A percentile compares a stretch with the other conserved stretches of the same genome.
These are phyloP conservation scores for Akanthomyces muscarius DNA, from an alignment of 2,329 filamentous ascomycete genomes.

Conservation along the genomic window DNA sequence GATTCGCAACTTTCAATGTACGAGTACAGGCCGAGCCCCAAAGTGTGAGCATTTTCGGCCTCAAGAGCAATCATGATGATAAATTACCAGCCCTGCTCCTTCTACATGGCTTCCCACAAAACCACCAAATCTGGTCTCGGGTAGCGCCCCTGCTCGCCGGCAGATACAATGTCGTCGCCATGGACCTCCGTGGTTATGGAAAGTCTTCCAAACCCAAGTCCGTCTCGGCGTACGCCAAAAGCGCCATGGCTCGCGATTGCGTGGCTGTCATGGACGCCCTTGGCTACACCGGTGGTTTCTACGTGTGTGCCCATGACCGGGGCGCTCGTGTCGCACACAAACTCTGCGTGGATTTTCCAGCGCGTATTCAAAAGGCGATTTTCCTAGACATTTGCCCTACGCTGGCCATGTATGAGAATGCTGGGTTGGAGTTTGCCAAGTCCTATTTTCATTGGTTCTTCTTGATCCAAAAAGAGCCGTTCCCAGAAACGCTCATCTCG, in stretches of 20 bases:
- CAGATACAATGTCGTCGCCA: constrained; percentile 40
- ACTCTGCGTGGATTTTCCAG: constrained; percentile 44
- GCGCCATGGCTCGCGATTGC: constrained; percentile 45
- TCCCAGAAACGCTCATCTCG: constrained; percentile 47
- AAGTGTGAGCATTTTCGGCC: constrained; percentile 40
- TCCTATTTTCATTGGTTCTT: constrained; percentile 59
- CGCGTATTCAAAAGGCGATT: constrained; percentile 39
- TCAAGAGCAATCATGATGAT: constrained; percentile 31
- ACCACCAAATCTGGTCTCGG: constrained; percentile 47
- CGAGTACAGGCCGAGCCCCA: constrained; percentile 32
- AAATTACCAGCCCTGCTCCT: constrained; percentile 40
- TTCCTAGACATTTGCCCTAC: constrained; percentile 54
- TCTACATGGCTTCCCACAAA: constrained; percentile 52
- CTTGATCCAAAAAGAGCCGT: constrained; percentile 47
- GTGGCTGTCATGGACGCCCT: constrained; percentile 42
- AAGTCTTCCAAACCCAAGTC: constrained; percentile 42
- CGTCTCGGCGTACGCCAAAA: constrained; percentile 41
- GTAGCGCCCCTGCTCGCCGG: constrained; percentile 37
- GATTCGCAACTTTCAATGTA: constrained; percentile 36
- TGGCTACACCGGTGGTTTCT: constrained; percentile 36
- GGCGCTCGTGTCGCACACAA: constrained; percentile 54
- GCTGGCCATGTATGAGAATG: constrained; percentile 47
- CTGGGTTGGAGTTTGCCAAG: constrained; percentile 39
- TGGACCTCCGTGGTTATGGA: constrained; percentile 52
- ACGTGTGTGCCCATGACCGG: constrained; percentile 53